Percentiles rank a stretch among this genome's conserved stretches.
These are phyloP conservation scores for Populus hybrid DNA, from an alignment of 441 rosid species.

Conservation along the genomic window DNA sequence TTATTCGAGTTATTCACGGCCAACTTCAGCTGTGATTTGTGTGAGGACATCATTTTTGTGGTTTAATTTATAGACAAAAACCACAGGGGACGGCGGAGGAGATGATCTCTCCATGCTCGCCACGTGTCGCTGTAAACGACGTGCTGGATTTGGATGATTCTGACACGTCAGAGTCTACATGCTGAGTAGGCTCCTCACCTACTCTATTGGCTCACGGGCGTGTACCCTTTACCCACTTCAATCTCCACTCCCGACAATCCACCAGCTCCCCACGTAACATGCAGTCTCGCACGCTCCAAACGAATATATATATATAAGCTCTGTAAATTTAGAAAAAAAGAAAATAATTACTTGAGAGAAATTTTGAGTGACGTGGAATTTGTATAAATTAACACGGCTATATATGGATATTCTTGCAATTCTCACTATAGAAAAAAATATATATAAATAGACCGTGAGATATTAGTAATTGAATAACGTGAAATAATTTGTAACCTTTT, in stretches of 20 bases:
- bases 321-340: too few species aligned
- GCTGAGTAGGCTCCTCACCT: slow-evolving; percentile 7
- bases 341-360: too few species aligned
- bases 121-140: slow-evolving; percentile 1
- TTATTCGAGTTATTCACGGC: neutral
- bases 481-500: neutral
- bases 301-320: too few species aligned
- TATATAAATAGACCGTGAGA: neutral
- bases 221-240: neutral
- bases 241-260: too few species aligned
- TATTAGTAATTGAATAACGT: neutral
- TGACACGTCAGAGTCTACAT: neutral
- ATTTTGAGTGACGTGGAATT: neutral
- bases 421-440: neutral
- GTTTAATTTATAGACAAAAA: neutral
- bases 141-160: neutral
- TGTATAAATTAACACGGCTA: neutral
- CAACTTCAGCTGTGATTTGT: neutral
- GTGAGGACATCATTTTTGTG: neutral
- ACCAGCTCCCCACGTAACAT: neutral
- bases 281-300: too few species aligned
- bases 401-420: neutral
- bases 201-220: neutral
- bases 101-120: neutral
- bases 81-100: neutral